Percentiles rank a stretch among this genome's conserved stretches.
These are phyloP conservation scores for Knufia fluminis DNA, from an alignment of 2,329 filamentous ascomycete species.

Conservation along the genomic window DNA sequence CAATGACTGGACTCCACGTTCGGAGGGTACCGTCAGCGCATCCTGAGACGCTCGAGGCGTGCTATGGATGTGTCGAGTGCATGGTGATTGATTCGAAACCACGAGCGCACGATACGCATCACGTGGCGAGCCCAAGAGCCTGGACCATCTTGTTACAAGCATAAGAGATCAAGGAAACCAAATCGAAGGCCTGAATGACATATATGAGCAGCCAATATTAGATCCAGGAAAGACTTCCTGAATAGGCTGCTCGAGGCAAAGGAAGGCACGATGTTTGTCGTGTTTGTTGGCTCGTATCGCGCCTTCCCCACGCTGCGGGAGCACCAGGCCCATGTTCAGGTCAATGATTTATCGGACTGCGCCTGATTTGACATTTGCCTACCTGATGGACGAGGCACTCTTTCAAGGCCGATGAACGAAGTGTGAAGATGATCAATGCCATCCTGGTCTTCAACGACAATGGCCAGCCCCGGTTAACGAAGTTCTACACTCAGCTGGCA, in stretches of 20 bases:
- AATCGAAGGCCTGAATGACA: too few relatives aligned
- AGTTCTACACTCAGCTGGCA: slow-evolving; percentile 97
- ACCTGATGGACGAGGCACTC: background rate
- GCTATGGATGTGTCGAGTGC: background rate
- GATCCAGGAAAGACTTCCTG: too few relatives aligned
- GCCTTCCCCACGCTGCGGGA: background rate
- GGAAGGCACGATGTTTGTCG: background rate
- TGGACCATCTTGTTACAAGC: slow-evolving; percentile 1
- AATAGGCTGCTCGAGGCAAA: too few relatives aligned
- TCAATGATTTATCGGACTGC: background rate
- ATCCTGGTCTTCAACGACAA: slow-evolving; percentile 98
- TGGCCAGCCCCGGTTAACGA: slow-evolving; percentile 89
- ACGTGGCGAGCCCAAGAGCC: background rate
- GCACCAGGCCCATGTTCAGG: background rate
- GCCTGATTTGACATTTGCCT: background rate
- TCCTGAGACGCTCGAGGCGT: slow-evolving; percentile 1
- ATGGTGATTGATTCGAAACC: too few relatives aligned
- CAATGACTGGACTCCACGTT: slow-evolving; percentile 10
- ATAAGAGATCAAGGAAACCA: too few relatives aligned
- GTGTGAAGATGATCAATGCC: slow-evolving; percentile 81
- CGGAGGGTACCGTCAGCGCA: background rate
- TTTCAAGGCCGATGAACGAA: background rate
- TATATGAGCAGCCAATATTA: background rate
- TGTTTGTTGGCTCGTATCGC: background rate
- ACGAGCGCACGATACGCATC: too few relatives aligned